Base-by-base conservation (phyloP, 208 protist species). In the Spongospora subterranea region DNA sequence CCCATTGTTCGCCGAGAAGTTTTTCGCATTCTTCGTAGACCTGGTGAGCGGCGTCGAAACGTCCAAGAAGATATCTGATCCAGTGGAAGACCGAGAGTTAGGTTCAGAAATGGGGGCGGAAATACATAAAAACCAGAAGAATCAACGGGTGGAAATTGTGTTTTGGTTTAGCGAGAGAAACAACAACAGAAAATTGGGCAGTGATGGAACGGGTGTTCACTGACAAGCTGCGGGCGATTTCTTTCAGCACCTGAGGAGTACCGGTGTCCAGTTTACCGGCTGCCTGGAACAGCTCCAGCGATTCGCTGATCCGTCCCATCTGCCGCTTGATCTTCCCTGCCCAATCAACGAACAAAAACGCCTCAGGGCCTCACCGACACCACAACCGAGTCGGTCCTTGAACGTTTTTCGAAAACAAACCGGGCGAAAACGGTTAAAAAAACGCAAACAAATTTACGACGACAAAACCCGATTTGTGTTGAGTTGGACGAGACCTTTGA, bases 251-350 rank as follows among this genome's bases (percentile, higher is more conserved):
- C 0, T 77, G 88, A 38, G 95, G 91, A 92, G 96, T 98, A 92
- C 96, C 92, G 0, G 97, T 96, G 91, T 96, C 97, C 43, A 98
- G 93, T 38, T 96, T 90, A 46, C 96, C 95, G 0, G 96, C 97
- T 0, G 94, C 93, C 91, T 98, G 96, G 91, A 99, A 97, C 29
- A 98, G 96, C 71, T 94, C 92, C 29, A 98, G 92, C 13, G 97
- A 97, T 92, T 98, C 97, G n/a, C 94, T 93, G n/a, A 99, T 95
- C 38, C 96, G 91, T 17, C 98, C 98, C 24, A 97, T 95, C 32
- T 96, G 93, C 0, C 97, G 92, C 77, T 95, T 96, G 39, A 99
- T 96, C 6, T 98, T 92, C 0, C 96, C 97, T 94, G 92, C 50
- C 29, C 45, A 45, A 39, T n/a, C 0, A 0, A 39, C 0, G 76